A percentile compares a stretch with the other conserved stretches of the same genome.
Conservation (phyloP, 331 rosid genomes). For the Saraca asoca region DNA sequence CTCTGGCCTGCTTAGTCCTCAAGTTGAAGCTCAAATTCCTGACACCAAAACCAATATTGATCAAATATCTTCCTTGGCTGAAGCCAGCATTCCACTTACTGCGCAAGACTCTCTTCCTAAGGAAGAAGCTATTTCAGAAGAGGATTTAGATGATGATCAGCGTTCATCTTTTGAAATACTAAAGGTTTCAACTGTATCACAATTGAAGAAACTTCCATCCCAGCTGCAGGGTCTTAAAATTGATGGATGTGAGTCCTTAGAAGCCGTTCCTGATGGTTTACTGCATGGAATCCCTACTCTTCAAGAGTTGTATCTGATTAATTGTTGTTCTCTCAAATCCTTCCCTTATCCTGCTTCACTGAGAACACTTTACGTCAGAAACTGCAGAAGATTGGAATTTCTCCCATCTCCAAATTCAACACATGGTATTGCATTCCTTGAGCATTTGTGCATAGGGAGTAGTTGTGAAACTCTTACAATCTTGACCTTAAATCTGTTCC, state of each 20-base stretch:
- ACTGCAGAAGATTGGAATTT: constrained; percentile 27
- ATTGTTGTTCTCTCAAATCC: constrained; percentile 34
- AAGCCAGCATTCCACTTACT: background rate
- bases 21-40: constrained; percentile 9
- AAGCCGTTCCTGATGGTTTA: constrained; percentile 28
- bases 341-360: constrained; percentile 20
- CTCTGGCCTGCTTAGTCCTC: constrained; percentile 4
- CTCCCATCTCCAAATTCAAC: constrained; percentile 13
- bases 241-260: constrained; percentile 32
- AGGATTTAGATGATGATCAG: constrained; percentile 17
- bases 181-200: constrained; percentile 30
- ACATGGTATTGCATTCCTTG: constrained; percentile 16
- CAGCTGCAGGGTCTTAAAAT: constrained; percentile 35
- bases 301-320: constrained; percentile 32
- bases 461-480: constrained; percentile 25
- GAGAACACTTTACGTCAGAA: constrained; percentile 28
- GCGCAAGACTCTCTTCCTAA: background rate
- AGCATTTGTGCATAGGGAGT: constrained; percentile 31
- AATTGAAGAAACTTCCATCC: constrained; percentile 19
- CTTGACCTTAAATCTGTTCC: constrained; percentile 18
- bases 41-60: background rate
- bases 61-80: constrained; percentile 25
- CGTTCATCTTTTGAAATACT: constrained; percentile 23
- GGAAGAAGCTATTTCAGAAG: background rate
- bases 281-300: constrained; percentile 14